These are phyloP conservation scores for Cymbopogon citratus DNA, from an alignment of 176 grass and related monocot genomes.

Conservation along the genomic window DNA sequence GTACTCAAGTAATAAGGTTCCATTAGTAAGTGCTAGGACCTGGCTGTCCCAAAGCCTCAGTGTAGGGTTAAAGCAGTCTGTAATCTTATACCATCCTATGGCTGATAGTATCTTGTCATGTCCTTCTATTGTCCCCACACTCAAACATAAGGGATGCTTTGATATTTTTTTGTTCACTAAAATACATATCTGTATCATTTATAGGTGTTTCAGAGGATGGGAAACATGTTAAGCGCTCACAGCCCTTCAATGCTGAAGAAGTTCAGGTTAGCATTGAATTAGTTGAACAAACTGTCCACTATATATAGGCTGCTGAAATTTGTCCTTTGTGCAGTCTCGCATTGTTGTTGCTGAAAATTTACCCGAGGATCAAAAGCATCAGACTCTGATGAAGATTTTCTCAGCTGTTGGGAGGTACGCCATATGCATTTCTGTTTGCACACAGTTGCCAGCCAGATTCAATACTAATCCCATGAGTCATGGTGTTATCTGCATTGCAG, in stretches of 20 bases:
- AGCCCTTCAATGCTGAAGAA: constrained; percentile 80
- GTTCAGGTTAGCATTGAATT: constrained; percentile 57
- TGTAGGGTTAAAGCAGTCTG: neutral
- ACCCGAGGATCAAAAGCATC: constrained; percentile 81
- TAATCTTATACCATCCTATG: neutral
- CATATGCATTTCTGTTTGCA: constrained; percentile 4
- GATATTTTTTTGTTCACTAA: constrained; percentile 5
- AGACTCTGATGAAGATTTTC: constrained; percentile 94
- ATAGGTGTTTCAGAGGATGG: constrained; percentile 95
- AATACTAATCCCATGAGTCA: constrained; percentile 1
- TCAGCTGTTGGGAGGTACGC: constrained; percentile 79
- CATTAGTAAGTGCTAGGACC: neutral
- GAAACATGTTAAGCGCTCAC: constrained; percentile 60
- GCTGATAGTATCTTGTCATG: neutral
- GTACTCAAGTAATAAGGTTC: neutral
- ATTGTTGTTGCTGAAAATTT: constrained; percentile 96
- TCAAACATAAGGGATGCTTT: neutral
- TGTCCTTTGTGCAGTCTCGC: constrained; percentile 50
- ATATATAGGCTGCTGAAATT: neutral
- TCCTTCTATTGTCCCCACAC: constrained; percentile 5
- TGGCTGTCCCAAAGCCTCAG: constrained; percentile 6
- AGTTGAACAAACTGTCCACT: neutral
- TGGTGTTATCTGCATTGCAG: constrained; percentile 42
- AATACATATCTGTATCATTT: neutral
- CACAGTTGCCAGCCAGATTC: neutral